These are phyloP conservation scores for Tulasnella sp. DNA, from an alignment of 768 basidiomycete species.

Conservation along the genomic window DNA sequence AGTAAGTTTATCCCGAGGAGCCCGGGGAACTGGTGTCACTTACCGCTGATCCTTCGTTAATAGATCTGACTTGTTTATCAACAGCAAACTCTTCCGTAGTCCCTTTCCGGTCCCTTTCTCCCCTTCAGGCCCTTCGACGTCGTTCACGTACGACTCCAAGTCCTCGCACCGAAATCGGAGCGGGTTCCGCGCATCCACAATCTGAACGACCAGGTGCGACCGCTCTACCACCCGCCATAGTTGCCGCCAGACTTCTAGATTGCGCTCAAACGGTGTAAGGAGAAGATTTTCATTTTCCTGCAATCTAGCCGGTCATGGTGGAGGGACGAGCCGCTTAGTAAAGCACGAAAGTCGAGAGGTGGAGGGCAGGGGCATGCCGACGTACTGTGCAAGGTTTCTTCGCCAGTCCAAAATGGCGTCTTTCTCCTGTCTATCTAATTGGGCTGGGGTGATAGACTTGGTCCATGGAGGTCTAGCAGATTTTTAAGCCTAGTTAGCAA, in stretches of 20 bases:
- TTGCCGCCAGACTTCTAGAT: constrained; percentile 97
- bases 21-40: constrained; percentile 29
- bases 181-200: constrained; percentile 95
- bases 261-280: constrained; percentile 95
- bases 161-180: constrained; percentile 90
- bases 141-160: constrained; percentile 76
- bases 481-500: not conserved
- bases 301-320: constrained; percentile 48
- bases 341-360: not conserved
- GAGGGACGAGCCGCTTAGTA: not conserved
- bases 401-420: constrained; percentile 92
- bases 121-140: constrained; percentile 78
- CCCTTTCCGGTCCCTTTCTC: constrained; percentile 73
- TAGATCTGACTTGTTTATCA: constrained; percentile 96
- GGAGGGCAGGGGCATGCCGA: constrained; percentile 31
- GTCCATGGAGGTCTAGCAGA: constrained; percentile 73
- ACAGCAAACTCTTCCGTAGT: constrained; percentile 65
- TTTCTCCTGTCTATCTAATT: constrained; percentile 86
- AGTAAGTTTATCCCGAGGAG: not conserved
- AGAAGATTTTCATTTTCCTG: constrained; percentile 84
- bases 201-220: constrained; percentile 90
- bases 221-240: constrained; percentile 96
- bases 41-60: constrained; percentile 83
- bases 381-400: constrained; percentile 84
- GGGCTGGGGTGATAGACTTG: constrained; percentile 65